A percentile compares a stretch with the other conserved stretches of the same genome.
These are phyloP conservation scores for Penstemon eatonii DNA, from an alignment of 257 asterid genomes.

Conservation along the genomic window DNA sequence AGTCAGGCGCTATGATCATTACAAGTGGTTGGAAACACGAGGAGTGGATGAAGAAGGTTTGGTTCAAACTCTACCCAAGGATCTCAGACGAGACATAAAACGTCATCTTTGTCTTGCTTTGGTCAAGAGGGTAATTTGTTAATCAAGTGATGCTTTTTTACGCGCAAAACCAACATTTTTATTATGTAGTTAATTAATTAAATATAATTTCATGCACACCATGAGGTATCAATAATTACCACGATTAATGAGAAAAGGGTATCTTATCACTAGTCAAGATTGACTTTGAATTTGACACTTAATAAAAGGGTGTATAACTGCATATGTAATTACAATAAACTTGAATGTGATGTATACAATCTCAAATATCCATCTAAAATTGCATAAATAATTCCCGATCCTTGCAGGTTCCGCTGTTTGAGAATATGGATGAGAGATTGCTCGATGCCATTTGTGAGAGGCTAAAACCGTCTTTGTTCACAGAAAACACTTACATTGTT, in stretches of 20 bases:
- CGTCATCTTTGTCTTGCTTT: constrained; percentile 98
- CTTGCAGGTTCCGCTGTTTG: constrained; percentile 88
- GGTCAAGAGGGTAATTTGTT: constrained; percentile 80
- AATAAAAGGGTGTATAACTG: no score
- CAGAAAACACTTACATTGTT: constrained; percentile 79
- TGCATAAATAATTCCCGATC: neutral
- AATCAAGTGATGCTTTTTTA: constrained; percentile 2
- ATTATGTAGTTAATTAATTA: neutral
- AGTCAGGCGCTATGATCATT: constrained; percentile 95
- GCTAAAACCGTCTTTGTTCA: constrained; percentile 81
- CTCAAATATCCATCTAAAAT: neutral
- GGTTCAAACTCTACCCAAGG: constrained; percentile 91
- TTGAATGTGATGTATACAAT: neutral
- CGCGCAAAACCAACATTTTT: neutral
- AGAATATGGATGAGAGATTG: constrained; percentile 93
- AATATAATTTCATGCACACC: no score
- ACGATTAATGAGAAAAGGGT: no score
- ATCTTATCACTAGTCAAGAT: no score
- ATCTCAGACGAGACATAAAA: constrained; percentile 94
- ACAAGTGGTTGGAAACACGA: constrained; percentile 97
- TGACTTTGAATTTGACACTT: no score
- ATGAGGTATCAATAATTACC: no score
- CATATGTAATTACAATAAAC: no score
- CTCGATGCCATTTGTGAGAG: constrained; percentile 98
- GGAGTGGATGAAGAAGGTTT: constrained; percentile 93